Conservation (phyloP, 1,284 basidiomycete genomes). For the Albatrellus sp. region DNA sequence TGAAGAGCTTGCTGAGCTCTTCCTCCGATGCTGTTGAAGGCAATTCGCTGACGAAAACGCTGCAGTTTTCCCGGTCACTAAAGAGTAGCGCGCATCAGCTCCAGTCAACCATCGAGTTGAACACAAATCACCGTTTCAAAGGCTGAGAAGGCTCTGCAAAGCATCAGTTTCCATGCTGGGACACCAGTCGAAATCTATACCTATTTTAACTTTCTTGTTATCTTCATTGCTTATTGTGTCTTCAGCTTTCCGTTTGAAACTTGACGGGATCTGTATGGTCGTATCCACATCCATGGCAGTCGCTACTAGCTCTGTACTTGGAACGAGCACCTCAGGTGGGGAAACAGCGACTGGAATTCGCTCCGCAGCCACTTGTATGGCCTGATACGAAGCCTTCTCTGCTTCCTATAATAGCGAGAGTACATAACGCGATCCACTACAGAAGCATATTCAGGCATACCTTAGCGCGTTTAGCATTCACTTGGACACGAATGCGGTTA, state of each 20-base stretch:
- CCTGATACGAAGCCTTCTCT: constrained; percentile 38
- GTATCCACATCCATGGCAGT: constrained; percentile 43
- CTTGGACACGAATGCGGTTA: constrained; percentile 49
- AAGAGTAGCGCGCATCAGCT: not conserved
- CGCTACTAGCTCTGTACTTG: constrained; percentile 11
- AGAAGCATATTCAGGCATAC: constrained; percentile 23
- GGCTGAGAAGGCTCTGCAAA: constrained; percentile 29
- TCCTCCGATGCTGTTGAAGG: constrained; percentile 44
- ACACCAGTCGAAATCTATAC: constrained; percentile 23
- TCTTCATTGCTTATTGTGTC: constrained; percentile 28
- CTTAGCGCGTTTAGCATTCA: constrained; percentile 55
- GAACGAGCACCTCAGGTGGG: constrained; percentile 14
- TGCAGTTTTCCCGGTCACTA: constrained; percentile 93
- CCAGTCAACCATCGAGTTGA: not conserved
- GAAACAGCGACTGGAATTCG: constrained; percentile 27
- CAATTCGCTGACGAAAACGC: constrained; percentile 77
- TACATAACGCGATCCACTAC: not conserved
- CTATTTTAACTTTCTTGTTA: constrained; percentile 48
- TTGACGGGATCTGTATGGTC: constrained; percentile 17
- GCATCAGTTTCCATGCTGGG: constrained; percentile 3
- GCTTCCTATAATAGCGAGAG: constrained; percentile 33
- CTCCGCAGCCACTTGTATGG: constrained; percentile 38
- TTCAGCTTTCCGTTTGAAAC: constrained; percentile 55
- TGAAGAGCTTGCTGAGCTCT: constrained; percentile 68
- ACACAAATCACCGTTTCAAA: constrained; percentile 44